phyloP scores from a whole-genome alignment of 768 basidiomycete genomes.

The Sporobolomyces roseus region DNA sequence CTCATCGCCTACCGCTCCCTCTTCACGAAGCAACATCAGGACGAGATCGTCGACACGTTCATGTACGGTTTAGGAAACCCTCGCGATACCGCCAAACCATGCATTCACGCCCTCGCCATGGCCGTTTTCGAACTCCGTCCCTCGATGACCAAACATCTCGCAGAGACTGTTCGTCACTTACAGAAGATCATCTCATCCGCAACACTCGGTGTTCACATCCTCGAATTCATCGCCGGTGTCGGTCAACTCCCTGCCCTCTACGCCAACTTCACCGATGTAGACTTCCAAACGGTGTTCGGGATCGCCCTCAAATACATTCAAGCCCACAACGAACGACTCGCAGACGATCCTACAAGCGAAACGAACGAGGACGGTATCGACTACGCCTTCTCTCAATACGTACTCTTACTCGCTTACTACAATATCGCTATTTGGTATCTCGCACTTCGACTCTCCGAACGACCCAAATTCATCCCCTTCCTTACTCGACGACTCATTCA shows the following conservation, averaged over 20 bases:
- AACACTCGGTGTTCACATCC: slow-evolving; percentile 90
- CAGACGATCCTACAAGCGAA: slow-evolving; percentile 19
- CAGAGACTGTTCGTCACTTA: slow-evolving; percentile 77
- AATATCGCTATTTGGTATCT: slow-evolving; percentile 89
- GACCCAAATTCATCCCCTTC: slow-evolving; percentile 74
- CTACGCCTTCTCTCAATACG: slow-evolving; percentile 57
- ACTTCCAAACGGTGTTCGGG: slow-evolving; percentile 90
- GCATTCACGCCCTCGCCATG: slow-evolving; percentile 81
- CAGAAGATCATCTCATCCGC: slow-evolving; percentile 92
- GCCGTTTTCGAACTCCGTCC: slow-evolving; percentile 79
- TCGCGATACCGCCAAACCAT: slow-evolving; percentile 65
- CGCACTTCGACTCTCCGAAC: slow-evolving; percentile 72
- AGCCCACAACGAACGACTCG: slow-evolving; percentile 58
- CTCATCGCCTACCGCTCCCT: slow-evolving; percentile 78
- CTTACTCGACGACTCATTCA: slow-evolving; percentile 80
- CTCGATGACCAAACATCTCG: slow-evolving; percentile 72
- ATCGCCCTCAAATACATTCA: slow-evolving; percentile 91
- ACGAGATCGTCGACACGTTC: slow-evolving; percentile 52
- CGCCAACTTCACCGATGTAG: slow-evolving; percentile 81
- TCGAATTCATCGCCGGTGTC: slow-evolving; percentile 81
- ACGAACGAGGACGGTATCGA: slow-evolving; percentile 55
- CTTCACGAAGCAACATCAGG: slow-evolving; percentile 58
- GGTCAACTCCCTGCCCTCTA: slow-evolving; percentile 74
- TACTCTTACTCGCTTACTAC: slow-evolving; percentile 45
- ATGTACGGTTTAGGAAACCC: slow-evolving; percentile 50